Percentiles rank a stretch among this genome's conserved stretches.
Evolutionary conservation across 2,329 filamentous ascomycete species (phyloP).

Genomic region (Trichoderma endophyticum): DNA sequence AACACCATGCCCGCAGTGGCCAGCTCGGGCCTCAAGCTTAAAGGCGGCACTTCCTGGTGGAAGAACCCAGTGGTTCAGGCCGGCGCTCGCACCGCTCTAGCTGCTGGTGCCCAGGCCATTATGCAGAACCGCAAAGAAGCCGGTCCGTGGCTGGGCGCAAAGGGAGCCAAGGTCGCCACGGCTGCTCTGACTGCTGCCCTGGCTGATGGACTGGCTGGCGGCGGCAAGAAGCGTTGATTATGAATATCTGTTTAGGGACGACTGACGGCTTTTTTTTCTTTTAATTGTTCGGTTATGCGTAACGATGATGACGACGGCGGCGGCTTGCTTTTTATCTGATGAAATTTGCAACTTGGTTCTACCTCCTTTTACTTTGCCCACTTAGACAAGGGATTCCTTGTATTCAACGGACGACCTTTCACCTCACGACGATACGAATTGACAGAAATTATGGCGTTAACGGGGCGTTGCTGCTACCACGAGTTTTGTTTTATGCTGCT

Average conservation of each 20-base stretch:
- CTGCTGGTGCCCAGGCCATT: constrained; percentile 48
- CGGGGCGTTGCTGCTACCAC: neutral
- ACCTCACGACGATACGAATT: neutral
- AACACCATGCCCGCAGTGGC: constrained; percentile 33
- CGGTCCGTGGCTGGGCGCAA: constrained; percentile 46
- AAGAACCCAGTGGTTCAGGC: constrained; percentile 38
- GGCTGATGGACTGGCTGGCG: constrained; percentile 44
- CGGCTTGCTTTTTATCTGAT: neutral
- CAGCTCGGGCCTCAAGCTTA: constrained; percentile 12
- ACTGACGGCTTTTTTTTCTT: neutral
- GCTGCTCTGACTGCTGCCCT: constrained; percentile 48
- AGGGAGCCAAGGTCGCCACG: constrained; percentile 48
- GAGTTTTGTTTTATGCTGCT: neutral
- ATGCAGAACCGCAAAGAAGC: constrained; percentile 45
- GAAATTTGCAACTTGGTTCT: neutral
- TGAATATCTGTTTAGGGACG: constrained; percentile 18
- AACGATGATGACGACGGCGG: neutral
- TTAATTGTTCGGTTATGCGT: neutral
- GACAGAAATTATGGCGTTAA: neutral
- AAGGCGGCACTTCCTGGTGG: constrained; percentile 34
- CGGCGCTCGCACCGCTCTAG: constrained; percentile 46
- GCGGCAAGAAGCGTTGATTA: constrained; percentile 29
- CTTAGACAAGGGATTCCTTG: neutral
- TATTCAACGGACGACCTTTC: neutral
- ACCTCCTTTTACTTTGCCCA: neutral